Base-by-base conservation (phyloP, 805 yeast genomes). In the Jamesozyma piceae region DNA sequence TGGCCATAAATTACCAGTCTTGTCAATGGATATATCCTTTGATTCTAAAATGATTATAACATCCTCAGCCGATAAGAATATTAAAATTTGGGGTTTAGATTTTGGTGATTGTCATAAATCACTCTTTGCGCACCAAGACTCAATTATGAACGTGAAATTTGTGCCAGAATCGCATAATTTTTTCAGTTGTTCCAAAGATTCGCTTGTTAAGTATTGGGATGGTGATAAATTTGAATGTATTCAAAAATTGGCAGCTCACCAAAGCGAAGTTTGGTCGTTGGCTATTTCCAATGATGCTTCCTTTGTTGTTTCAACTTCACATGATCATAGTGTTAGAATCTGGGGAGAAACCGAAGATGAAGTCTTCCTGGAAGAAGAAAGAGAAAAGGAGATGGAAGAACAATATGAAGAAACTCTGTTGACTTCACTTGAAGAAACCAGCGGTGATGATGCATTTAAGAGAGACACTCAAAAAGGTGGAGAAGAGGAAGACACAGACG, bases 101-200 rank as follows among this genome's bases (percentile, higher is more conserved):
- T 92, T 92, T 64, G 99, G 99, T 65, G 99, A 92, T 64, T 92
- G 98, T 70, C 98, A 92, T 64, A 83, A 82, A 60, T 90, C 97
- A 2, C 77, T 92, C 22, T 92, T 92, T 62, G 99, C 95, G 1
- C 99, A 92, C 61, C 95, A 88, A 57, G 99, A 92, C 62, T 82
- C 95, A 3, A 85, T 92, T 45, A 86, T 90, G 95, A 73, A 74
- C 49, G 95, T 90, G 26, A 74, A 69, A 47, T 92, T 92, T 56
- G 72, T 88, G 40, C 90, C 94, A 2, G 80, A 78, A n/a, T 72
- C 84, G 13, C 95, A 90, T 60, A 78, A 89, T 61, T 89, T 92
- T 63, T 84, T 92, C 66, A 81, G 95, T 43, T 79, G 86, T 44
- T 81, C 90, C 28, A 92, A 92, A 58, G 99, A 92, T 64, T 88